Percentiles rank a stretch among this genome's conserved stretches.
Evolutionary conservation across 768 basidiomycete genomes (phyloP).

Genomic region (Hygrophorus russula): DNA sequence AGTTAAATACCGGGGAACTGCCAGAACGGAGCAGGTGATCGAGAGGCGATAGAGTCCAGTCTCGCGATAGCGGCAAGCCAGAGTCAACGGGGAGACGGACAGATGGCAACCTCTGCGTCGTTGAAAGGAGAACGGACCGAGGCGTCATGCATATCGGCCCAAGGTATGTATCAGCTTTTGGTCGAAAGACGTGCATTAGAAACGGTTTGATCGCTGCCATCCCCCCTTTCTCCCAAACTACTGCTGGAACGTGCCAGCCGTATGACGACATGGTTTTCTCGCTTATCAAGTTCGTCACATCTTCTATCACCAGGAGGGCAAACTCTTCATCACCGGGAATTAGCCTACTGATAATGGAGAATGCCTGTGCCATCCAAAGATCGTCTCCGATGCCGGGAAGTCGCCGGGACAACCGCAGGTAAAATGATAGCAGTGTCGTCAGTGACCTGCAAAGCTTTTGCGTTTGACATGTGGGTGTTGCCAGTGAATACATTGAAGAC

Average conservation of each 20-base stretch:
- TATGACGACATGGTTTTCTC: slow-evolving; percentile 28
- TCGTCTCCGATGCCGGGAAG: slow-evolving; percentile 45
- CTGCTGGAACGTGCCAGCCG: slow-evolving; percentile 23
- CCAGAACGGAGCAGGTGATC: slow-evolving; percentile 76
- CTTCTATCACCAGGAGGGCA: slow-evolving; percentile 31
- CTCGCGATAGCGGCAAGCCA: slow-evolving; percentile 37
- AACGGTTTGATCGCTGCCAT: slow-evolving; percentile 48
- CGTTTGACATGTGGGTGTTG: slow-evolving; percentile 11
- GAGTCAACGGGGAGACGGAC: slow-evolving; percentile 11
- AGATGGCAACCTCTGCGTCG: slow-evolving; percentile 41
- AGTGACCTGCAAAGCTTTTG: slow-evolving; percentile 39
- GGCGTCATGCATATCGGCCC: slow-evolving; percentile 41
- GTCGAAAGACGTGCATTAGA: slow-evolving; percentile 34
- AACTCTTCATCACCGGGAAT: slow-evolving; percentile 69
- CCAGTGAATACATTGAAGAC: slow-evolving; percentile 18
- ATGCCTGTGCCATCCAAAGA: slow-evolving; percentile 58
- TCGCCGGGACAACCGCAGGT: slow-evolving; percentile 47
- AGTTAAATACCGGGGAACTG: slow-evolving; percentile 53
- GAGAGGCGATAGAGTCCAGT: slow-evolving; percentile 63
- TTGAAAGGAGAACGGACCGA: slow-evolving; percentile 42
- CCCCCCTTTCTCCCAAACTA: slow-evolving; percentile 42
- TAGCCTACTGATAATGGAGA: slow-evolving; percentile 41
- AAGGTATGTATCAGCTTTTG: slow-evolving; percentile 29
- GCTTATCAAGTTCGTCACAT: slow-evolving; percentile 25
- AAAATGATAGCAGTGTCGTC: slow-evolving; percentile 38